Conservation (phyloP, 192 early-diverging fungal genomes). For the Diversispora epigaea region DNA sequence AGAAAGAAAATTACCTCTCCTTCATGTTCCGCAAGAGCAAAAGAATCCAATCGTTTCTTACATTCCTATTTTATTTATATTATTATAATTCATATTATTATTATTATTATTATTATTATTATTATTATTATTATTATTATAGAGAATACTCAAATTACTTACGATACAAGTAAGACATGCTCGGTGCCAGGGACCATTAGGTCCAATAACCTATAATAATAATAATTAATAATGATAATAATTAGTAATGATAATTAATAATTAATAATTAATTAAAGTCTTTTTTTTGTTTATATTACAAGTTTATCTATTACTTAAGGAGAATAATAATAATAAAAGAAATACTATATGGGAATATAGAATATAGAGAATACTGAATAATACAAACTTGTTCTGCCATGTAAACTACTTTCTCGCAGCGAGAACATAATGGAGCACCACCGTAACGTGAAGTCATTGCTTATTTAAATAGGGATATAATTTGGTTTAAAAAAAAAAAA, state of each 20-base stretch:
- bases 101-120: constrained; percentile 10
- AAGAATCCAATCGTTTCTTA: constrained; percentile 57
- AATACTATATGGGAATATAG: not conserved
- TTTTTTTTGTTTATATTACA: not conserved
- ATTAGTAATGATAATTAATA: no score
- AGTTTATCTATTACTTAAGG: not conserved
- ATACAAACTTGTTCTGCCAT: constrained; percentile 45
- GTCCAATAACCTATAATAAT: constrained; percentile 39
- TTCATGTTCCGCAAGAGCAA: constrained; percentile 50
- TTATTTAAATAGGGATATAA: not conserved
- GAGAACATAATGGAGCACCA: constrained; percentile 49
- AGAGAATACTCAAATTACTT: not conserved
- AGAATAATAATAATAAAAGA: not conserved
- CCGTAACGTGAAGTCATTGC: constrained; percentile 44
- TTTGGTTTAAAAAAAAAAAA: no score
- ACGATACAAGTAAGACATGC: constrained; percentile 39
- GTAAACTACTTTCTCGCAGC: constrained; percentile 54
- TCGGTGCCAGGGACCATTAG: constrained; percentile 41
- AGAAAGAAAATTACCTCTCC: constrained; percentile 45
- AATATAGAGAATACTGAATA: not conserved
- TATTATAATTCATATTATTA: not conserved
- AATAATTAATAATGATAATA: not conserved
- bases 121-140: not conserved
- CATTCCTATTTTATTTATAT: constrained; percentile 48
- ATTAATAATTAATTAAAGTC: no score